Percentiles rank a stretch among this genome's conserved stretches.
These are phyloP conservation scores for Sporobolomyces pararoseus DNA, from an alignment of 768 basidiomycete genomes.

Conservation along the genomic window DNA sequence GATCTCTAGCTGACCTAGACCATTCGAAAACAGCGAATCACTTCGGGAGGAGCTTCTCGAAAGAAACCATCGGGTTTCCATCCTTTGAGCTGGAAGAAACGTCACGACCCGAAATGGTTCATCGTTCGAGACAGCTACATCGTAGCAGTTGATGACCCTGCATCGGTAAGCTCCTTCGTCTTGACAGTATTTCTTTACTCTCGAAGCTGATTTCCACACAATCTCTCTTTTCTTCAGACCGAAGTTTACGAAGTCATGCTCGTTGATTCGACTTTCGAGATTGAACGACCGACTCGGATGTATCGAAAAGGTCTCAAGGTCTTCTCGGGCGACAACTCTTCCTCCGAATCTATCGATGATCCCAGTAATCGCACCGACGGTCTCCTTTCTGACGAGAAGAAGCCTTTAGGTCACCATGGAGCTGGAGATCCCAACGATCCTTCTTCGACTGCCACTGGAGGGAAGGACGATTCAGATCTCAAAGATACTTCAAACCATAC, in stretches of 20 bases:
- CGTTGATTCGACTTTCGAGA: slow-evolving; percentile 78
- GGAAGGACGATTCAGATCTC: slow-evolving; percentile 53
- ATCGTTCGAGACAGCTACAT: slow-evolving; percentile 87
- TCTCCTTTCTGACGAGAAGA: slow-evolving; percentile 14
- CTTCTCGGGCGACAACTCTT: slow-evolving; percentile 50
- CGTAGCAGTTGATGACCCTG: slow-evolving; percentile 78
- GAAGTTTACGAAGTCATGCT: slow-evolving; percentile 90
- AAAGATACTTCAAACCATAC: slow-evolving; percentile 83
- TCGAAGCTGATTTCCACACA: no score
- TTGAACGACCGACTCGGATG: slow-evolving; percentile 82
- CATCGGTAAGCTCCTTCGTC: slow-evolving; percentile 58
- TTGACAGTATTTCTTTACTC: not conserved
- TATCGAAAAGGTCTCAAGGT: slow-evolving; percentile 80
- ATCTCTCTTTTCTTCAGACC: slow-evolving; percentile 54
- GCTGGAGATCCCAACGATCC: slow-evolving; percentile 62
- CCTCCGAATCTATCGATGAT: slow-evolving; percentile 5
- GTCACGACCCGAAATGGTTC: slow-evolving; percentile 76
- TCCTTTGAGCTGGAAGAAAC: slow-evolving; percentile 50
- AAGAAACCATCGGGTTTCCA: slow-evolving; percentile 55
- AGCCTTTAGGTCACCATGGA: slow-evolving; percentile 49
- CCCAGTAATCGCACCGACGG: slow-evolving; percentile 10
- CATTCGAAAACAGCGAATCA: slow-evolving; percentile 51
- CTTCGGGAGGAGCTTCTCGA: slow-evolving; percentile 62
- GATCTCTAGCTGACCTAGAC: not conserved
- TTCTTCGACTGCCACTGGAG: slow-evolving; percentile 44